Conservation (phyloP, 2,329 filamentous ascomycete species). For the Cladosporium phlei region DNA sequence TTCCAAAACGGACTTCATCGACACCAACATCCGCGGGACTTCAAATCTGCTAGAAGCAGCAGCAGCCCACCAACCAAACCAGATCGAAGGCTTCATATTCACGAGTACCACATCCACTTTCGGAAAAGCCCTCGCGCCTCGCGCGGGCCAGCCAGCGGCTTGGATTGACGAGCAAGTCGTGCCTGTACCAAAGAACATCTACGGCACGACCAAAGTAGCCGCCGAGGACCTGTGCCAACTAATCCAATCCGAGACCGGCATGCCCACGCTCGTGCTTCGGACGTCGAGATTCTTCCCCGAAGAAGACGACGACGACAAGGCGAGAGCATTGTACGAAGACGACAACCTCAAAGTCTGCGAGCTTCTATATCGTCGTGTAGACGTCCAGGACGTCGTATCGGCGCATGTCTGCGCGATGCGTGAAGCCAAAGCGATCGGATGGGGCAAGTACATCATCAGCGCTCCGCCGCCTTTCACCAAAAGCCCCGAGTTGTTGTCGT, state of each 20-base stretch:
- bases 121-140: slow-evolving; percentile 18
- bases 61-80: slow-evolving; percentile 10
- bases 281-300: slow-evolving; percentile 39
- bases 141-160: slow-evolving; percentile 19
- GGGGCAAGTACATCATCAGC: slow-evolving; percentile 19
- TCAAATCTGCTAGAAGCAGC: slow-evolving; percentile 18
- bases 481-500: slow-evolving; percentile 3
- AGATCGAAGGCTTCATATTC: slow-evolving; percentile 19
- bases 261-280: slow-evolving; percentile 45
- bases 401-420: slow-evolving; percentile 18
- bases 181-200: slow-evolving; percentile 23
- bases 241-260: slow-evolving; percentile 34
- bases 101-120: slow-evolving; percentile 21
- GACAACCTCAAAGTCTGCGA: slow-evolving; percentile 21
- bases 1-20: slow-evolving; percentile 18
- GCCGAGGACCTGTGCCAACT: slow-evolving; percentile 47
- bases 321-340: slow-evolving; percentile 14
- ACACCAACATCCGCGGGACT: slow-evolving; percentile 20
- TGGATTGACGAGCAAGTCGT: slow-evolving; percentile 20
- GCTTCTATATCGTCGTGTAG: slow-evolving; percentile 18
- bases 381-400: slow-evolving; percentile 16
- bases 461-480: slow-evolving; percentile 18
- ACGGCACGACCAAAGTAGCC: slow-evolving; percentile 45
- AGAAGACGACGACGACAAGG: slow-evolving; percentile 16
- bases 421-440: slow-evolving; percentile 15